Conservation (phyloP, 2,329 filamentous ascomycete species). For the Colletotrichum sp. region DNA sequence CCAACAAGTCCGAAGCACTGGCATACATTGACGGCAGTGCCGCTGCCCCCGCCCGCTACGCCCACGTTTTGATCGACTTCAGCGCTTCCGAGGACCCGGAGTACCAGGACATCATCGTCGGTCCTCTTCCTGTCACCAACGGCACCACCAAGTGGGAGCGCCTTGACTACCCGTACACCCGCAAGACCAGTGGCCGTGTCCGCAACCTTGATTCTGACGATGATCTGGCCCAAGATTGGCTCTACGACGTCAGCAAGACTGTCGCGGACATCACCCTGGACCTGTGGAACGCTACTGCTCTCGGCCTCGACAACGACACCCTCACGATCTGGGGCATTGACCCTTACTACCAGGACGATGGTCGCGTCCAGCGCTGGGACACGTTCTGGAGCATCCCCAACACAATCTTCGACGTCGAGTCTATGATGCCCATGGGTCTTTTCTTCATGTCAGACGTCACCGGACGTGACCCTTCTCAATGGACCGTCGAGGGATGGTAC, state of each 20-base stretch:
- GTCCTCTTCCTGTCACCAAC: slow-evolving; percentile 50
- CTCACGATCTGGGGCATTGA: slow-evolving; percentile 45
- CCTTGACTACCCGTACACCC: slow-evolving; percentile 47
- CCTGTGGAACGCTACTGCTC: slow-evolving; percentile 42
- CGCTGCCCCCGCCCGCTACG: slow-evolving; percentile 43
- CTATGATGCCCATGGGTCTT: slow-evolving; percentile 50
- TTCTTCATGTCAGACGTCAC: slow-evolving; percentile 52
- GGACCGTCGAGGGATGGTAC: slow-evolving; percentile 57
- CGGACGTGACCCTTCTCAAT: slow-evolving; percentile 53
- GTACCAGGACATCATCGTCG: slow-evolving; percentile 51
- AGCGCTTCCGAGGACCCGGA: slow-evolving; percentile 40
- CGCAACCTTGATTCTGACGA: slow-evolving; percentile 41
- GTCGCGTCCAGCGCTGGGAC: slow-evolving; percentile 51
- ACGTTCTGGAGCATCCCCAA: slow-evolving; percentile 45
- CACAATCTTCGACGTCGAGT: slow-evolving; percentile 44
- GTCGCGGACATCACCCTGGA: slow-evolving; percentile 45
- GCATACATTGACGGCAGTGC: slow-evolving; percentile 46
- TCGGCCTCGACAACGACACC: slow-evolving; percentile 45
- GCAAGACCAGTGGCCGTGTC: slow-evolving; percentile 40
- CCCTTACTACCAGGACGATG: slow-evolving; percentile 45
- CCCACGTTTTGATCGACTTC: slow-evolving; percentile 47
- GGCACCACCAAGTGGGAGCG: slow-evolving; percentile 40
- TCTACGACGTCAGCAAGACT: slow-evolving; percentile 35
- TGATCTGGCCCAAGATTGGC: slow-evolving; percentile 34
- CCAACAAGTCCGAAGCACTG: slow-evolving; percentile 55